A percentile compares a stretch with the other conserved stretches of the same genome.
These are phyloP conservation scores for Podila verticillata DNA, from an alignment of 192 early-diverging fungal species.

Conservation along the genomic window DNA sequence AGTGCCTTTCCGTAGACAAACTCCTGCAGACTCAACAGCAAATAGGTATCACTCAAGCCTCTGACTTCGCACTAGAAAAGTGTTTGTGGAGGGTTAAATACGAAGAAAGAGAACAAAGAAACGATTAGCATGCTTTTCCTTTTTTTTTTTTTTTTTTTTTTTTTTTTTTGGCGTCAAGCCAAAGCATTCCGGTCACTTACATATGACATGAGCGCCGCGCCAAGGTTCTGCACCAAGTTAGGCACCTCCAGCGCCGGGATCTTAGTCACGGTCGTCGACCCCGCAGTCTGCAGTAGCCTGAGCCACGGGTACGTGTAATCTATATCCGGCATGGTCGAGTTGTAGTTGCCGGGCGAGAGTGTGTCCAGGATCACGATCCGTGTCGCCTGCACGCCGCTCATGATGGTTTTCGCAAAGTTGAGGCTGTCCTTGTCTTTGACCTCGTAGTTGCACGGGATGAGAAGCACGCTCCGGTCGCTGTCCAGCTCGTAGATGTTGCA, in stretches of 20 bases:
- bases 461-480: constrained; percentile 12
- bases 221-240: constrained; percentile 46
- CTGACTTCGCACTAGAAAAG: constrained; percentile 34
- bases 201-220: constrained; percentile 45
- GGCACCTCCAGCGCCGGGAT: constrained; percentile 45
- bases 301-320: background rate
- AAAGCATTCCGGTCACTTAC: constrained; percentile 7
- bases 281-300: background rate
- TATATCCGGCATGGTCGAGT: background rate
- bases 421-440: constrained; percentile 40
- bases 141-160: background rate
- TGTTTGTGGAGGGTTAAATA: too few species aligned
- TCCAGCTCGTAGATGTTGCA: constrained; percentile 44
- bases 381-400: constrained; percentile 29
- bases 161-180: background rate
- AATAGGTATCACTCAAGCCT: constrained; percentile 26
- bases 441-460: constrained; percentile 41
- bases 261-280: background rate
- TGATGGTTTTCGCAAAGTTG: constrained; percentile 42
- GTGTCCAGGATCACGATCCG: constrained; percentile 13
- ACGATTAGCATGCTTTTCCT: background rate
- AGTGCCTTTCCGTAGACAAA: constrained; percentile 43
- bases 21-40: constrained; percentile 45
- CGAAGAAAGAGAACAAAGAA: background rate
- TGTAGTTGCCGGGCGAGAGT: background rate